Evolutionary conservation across 306 rosid genomes (phyloP).

Genomic region (Corylus avellana): DNA sequence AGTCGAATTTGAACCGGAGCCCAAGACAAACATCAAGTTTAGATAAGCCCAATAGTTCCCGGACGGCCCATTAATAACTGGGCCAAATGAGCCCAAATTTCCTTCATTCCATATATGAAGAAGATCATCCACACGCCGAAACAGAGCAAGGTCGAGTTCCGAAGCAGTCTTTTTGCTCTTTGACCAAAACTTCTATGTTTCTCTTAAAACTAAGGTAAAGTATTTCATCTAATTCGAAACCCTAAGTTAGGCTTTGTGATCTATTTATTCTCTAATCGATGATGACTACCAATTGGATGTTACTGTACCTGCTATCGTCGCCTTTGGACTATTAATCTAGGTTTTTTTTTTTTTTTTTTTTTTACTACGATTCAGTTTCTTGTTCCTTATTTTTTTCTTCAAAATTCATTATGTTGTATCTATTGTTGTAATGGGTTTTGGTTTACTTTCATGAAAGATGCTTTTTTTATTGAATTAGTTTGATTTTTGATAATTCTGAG

Average conservation of each 20-base stretch:
- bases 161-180: neutral
- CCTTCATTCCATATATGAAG: neutral
- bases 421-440: neutral
- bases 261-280: neutral
- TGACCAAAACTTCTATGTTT: neutral
- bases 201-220: neutral
- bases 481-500: neutral
- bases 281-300: neutral
- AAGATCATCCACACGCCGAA: neutral
- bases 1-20: neutral
- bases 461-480: neutral
- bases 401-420: neutral
- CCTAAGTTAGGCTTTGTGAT: neutral
- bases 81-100: neutral
- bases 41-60: neutral
- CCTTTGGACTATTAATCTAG: neutral
- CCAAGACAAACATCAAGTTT: neutral
- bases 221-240: neutral
- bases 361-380: neutral
- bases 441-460: neutral
- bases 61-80: neutral
- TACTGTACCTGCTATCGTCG: neutral
- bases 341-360: neutral
- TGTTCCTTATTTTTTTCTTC: neutral
- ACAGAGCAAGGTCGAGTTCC: conserved; percentile 4